Base-by-base conservation (phyloP, 352 stramenopile species). In the Phytopythium oedochilum region DNA sequence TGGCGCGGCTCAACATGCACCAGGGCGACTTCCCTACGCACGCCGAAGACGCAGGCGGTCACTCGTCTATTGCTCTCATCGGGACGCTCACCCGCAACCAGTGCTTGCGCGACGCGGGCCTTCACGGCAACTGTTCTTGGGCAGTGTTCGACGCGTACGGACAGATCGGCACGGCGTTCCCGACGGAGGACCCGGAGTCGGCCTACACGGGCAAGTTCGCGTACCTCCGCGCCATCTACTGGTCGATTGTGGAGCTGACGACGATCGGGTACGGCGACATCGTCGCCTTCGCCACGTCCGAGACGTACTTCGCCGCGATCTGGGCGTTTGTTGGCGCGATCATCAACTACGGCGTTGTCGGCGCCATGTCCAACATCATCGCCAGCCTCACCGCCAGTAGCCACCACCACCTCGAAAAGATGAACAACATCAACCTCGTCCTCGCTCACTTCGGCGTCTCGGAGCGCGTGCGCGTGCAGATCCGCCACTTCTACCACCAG, bases 261-360 rank as follows among this genome's bases (percentile, higher is more conserved):
- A 88, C 76, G 0, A 75, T 92, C n/a, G 83, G 83, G 0, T 90
- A 89, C 10, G 83, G 83, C 2, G 78, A 89, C 35, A 89, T 90
- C 9, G 78, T 90, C 0, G 80, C 83, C 1, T 92, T 88, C 31
- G 86, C 79, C 11, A 90, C 79, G 0, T 65, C 56, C 35, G 83
- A 92, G 53, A 88, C 70, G 40, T 74, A 81, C 20, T 90, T 89
- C 32, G 79, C 80, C 1, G 74, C 74, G 10, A 25, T 78, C 3
- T 92, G 83, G 83, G 65, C 80, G 7, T 90, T 88, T 39, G 35
- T 88, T 1, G 79, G 78, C 1, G 78, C 67, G 0, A 73, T 90
- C 28, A 92, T 92, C 58, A 90, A 90, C 60, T 92, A 88, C 51
- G 78, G 76, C 15, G 80, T 90, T 20, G 75, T 90, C 12, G 78